Percentiles rank a stretch among this genome's conserved stretches.
Conservation (phyloP, 139 green algal species). For the Picochlorum costavermella region DNA sequence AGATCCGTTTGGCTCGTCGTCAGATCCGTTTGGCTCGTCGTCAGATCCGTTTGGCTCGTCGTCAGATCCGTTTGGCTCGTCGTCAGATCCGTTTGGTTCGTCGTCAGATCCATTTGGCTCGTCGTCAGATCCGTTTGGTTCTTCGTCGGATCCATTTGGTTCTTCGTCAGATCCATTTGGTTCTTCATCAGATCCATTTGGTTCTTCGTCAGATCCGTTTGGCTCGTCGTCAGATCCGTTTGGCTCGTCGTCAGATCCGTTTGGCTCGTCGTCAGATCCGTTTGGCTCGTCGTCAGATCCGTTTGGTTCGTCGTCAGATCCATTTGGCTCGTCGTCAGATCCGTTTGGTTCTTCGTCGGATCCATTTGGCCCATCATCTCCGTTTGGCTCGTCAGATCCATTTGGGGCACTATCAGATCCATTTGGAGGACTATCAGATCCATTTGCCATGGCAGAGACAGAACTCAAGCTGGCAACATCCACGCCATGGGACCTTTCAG, state of each 20-base stretch:
- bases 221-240: not conserved
- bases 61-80: not conserved
- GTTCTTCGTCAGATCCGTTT: not conserved
- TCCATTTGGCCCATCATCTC: too few species aligned
- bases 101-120: not conserved
- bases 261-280: not conserved
- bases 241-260: not conserved
- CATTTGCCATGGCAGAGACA: slow-evolving; percentile 1
- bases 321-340: not conserved
- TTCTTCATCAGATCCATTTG: slow-evolving; percentile 16
- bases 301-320: not conserved
- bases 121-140: slow-evolving; percentile 1
- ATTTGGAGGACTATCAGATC: not conserved
- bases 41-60: not conserved
- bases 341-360: not conserved
- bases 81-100: not conserved
- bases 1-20: too few species aligned
- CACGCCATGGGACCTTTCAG: slow-evolving; percentile 27
- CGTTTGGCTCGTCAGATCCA: not conserved
- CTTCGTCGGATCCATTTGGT: not conserved
- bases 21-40: not conserved
- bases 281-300: not conserved
- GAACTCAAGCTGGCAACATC: slow-evolving; percentile 8
- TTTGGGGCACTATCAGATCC: not conserved
- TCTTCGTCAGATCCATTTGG: not conserved